Conservation (phyloP, 169 alveolate genomes). For the Besnoitia besnoiti region DNA sequence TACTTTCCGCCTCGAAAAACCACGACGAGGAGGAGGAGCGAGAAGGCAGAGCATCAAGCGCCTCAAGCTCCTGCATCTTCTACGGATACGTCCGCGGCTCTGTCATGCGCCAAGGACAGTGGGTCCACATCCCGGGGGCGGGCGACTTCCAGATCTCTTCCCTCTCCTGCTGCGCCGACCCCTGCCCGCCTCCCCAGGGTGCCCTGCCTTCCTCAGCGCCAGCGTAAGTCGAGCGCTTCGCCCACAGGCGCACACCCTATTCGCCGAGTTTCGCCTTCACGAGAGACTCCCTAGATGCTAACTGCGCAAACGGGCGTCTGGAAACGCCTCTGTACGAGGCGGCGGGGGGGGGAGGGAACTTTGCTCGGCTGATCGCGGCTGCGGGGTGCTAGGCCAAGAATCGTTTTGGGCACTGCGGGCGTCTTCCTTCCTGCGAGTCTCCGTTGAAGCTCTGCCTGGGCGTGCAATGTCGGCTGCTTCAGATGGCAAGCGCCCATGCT, state of each 20-base stretch:
- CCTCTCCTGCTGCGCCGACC: constrained; percentile 82
- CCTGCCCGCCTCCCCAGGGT: constrained; percentile 85
- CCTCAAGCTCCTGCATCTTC: constrained; percentile 75
- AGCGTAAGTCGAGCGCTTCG: background rate
- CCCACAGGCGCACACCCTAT: background rate
- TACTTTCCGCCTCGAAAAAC: background rate
- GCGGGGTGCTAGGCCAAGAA: too few species aligned
- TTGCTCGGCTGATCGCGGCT: too few species aligned
- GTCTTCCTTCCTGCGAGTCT: too few species aligned
- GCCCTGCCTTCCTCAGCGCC: background rate
- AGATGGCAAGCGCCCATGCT: too few species aligned
- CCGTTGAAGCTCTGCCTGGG: too few species aligned
- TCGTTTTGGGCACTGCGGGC: too few species aligned
- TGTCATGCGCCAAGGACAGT: constrained; percentile 84
- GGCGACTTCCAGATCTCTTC: constrained; percentile 88
- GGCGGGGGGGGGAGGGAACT: too few species aligned
- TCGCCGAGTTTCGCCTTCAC: too few species aligned
- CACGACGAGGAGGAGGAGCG: background rate
- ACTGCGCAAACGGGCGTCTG: too few species aligned
- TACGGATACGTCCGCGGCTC: constrained; percentile 97
- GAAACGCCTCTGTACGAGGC: too few species aligned
- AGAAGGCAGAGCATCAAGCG: background rate
- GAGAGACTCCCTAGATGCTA: too few species aligned
- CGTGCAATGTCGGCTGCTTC: too few species aligned
- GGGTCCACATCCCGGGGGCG: constrained; percentile 90